phyloP scores from a whole-genome alignment of 2,329 filamentous ascomycete species.

The Pyrenophora teres region DNA sequence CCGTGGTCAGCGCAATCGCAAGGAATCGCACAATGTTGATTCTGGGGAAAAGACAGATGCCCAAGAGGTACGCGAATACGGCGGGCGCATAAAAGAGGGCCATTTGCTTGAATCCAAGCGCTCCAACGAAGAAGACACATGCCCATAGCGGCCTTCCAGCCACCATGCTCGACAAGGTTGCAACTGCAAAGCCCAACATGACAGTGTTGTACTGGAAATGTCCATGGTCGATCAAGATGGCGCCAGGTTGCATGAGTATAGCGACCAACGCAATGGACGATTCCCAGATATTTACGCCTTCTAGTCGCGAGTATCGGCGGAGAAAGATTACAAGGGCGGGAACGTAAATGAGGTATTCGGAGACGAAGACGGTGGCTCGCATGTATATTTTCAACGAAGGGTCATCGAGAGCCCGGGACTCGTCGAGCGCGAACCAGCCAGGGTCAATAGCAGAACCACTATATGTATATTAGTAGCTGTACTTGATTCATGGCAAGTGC shows the following conservation, averaged over 20 bases:
- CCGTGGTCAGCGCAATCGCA: slow-evolving; percentile 74
- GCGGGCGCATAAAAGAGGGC: slow-evolving; percentile 94
- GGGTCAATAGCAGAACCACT: slow-evolving; percentile 77
- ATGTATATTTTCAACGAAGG: slow-evolving; percentile 88
- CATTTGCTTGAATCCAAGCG: slow-evolving; percentile 99
- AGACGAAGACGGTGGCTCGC: slow-evolving; percentile 87
- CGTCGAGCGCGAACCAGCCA: slow-evolving; percentile 83
- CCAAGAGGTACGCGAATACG: slow-evolving; percentile 89
- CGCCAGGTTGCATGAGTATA: slow-evolving; percentile 88
- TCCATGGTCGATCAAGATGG: slow-evolving; percentile 90
- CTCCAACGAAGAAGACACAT: slow-evolving; percentile 89
- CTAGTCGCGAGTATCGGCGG: slow-evolving; percentile 75
- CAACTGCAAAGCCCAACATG: slow-evolving; percentile 90
- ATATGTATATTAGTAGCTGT: slow-evolving; percentile 5
- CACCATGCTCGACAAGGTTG: slow-evolving; percentile 85
- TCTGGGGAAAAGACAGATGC: slow-evolving; percentile 78
- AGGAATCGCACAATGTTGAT: slow-evolving; percentile 71
- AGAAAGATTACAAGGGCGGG: slow-evolving; percentile 86
- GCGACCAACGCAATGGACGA: slow-evolving; percentile 83
- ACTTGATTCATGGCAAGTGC: neutral
- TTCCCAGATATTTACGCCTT: slow-evolving; percentile 80
- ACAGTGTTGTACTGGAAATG: slow-evolving; percentile 99
- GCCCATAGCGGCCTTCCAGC: slow-evolving; percentile 85
- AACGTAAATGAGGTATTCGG: slow-evolving; percentile 88
- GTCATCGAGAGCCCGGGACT: slow-evolving; percentile 81